Evolutionary conservation across 1,139 yeast species (phyloP), one percentile per base, ranked within the genome.

Genomic region (Pichia sp.): DNA sequence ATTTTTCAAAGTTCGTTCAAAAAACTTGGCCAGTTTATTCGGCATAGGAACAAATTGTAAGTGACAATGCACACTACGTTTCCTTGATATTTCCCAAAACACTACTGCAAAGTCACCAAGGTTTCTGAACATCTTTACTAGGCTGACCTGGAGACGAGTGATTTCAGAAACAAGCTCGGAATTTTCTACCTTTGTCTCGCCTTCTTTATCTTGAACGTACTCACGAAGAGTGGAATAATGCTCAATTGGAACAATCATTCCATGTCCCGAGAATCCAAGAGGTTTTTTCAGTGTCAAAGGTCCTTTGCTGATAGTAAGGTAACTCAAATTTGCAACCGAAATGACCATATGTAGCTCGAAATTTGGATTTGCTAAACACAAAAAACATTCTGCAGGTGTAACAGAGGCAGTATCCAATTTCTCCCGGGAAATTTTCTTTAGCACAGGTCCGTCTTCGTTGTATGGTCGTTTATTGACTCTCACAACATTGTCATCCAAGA

Each of bases 241-340:
- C 10, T 84, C 82, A 29, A 92, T 79, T 0, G 97, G 96, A n/a
- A 90, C 82, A 8, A 90, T 77, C 48, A 92, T 74, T 13, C 89
- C 88, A 72, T 92, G 97, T 0, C 95, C 96, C 0, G 95, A 81
- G 64, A 88, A 84, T 10, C 76, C 74, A 8, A 67, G 65, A 29
- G 67, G 67, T 56, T 67, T 68, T 2, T 85, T 78, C 45, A 77
- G 70, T 0, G 90, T 79, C 32, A 92, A 70, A 0, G 97, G 97
- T 0, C 98, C 98, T 64, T 88, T 90, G 0, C 97, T 96, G 15
- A 85, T 76, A 0, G 97, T 87, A 57, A 90, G 55, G 65, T 90
- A 92, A 1, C 83, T 72, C 45, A 75, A 73, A 8, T 78, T 77
- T 0, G 89, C 93, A 54, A 92, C 85, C 0, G 95, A 80, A 0